A percentile compares a stretch with the other conserved stretches of the same genome.
phyloP scores from a whole-genome alignment of 108 stramenopile genomes.

The Fragilaria radians region DNA sequence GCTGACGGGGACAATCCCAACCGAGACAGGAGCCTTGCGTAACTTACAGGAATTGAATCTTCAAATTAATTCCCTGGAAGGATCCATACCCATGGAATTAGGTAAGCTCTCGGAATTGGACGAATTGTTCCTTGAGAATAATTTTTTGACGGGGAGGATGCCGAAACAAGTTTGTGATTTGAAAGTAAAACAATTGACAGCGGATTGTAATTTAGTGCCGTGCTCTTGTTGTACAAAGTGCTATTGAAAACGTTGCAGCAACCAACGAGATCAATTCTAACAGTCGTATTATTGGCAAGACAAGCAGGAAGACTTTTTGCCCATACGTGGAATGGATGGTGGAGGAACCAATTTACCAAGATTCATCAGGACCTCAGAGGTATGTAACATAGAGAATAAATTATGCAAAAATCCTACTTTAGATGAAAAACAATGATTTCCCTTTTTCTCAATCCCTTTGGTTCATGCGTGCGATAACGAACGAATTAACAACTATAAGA shows the following conservation, averaged over 20 bases:
- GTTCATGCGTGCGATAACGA: no score
- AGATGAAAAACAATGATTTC: no score
- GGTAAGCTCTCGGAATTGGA: background rate
- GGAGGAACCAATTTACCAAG: no score
- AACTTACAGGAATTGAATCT: slow-evolving; percentile 25
- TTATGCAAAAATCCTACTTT: no score
- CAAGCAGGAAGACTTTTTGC: no score
- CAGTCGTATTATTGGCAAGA: no score
- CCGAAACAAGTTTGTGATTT: background rate
- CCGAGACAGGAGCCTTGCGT: background rate
- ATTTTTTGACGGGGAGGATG: background rate
- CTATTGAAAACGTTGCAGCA: background rate
- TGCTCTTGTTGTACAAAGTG: slow-evolving; percentile 8
- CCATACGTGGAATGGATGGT: no score
- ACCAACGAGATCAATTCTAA: no score
- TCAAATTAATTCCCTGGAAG: slow-evolving; percentile 26
- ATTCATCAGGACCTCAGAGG: no score
- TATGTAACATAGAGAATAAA: no score
- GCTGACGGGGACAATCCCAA: background rate
- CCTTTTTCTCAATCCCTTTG: no score
- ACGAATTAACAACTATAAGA: no score
- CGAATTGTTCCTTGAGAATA: background rate
- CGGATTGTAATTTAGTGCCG: background rate
- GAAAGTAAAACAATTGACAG: background rate
- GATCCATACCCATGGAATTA: slow-evolving; percentile 18